Evolutionary conservation across 139 green algal genomes (phyloP), one percentile per base, ranked within the genome.

Genomic region (Desmodesmus armatus): DNA sequence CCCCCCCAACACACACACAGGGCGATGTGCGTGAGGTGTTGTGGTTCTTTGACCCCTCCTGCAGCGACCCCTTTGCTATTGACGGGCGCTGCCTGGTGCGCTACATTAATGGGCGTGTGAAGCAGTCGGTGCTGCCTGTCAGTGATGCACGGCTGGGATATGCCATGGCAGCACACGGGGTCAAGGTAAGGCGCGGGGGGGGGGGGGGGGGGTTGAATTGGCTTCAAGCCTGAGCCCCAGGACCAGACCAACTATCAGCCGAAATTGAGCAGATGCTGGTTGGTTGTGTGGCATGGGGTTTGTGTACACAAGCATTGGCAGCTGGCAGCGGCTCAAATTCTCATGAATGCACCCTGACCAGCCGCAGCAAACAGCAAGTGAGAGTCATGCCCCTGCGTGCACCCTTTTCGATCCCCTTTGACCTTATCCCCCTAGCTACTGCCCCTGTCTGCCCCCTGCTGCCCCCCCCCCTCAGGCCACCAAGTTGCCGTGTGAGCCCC

Each of bases 61-160:
- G 55, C 37, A 31, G n/a, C 21, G 37, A 79, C 53, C 49, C 33
- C 55, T 63, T 58, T 27, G 25, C 37, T 47, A 58, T 53, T 39
- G 25, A 94, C 29, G 92, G 93, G 0, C 88, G 91, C 51, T 97
- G 94, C 85, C 78, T 97, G n/a, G 87, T 95, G 1, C 41, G 87
- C 31, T 91, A 93, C 66, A 65, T 60, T 0, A 85, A 95, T 74
- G 89, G 90, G 29, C 78, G 78, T 21, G 87, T 95, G 39, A 87
- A 89, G 69, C 93, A 98, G 85, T 85, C 86, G 4, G 87, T 92
- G 65, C 69, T 98, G 37, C 93, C 92, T 2, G 44, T 82, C 2
- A 58, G 80, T 29, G 95, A 98, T 85, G 74, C 84, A 51, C 79
- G 94, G 47, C 87, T 95, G 31, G 75, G 65, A 0, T 95, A 95